Conservation (phyloP, 768 basidiomycete species). For the Dendrothele bispora region DNA sequence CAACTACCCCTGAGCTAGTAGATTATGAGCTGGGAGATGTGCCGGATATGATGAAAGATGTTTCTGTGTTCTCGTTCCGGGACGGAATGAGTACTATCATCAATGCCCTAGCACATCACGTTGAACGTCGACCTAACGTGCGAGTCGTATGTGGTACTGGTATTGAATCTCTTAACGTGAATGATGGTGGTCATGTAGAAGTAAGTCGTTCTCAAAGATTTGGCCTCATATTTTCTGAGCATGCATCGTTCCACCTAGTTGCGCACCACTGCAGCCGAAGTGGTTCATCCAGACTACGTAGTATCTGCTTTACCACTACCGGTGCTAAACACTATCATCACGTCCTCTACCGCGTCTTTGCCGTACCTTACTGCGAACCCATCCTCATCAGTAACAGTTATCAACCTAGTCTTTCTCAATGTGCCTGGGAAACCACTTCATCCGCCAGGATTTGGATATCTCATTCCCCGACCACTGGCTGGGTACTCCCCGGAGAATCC, state of each 20-base stretch:
- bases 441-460: conserved; percentile 91
- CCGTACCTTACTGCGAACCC: conserved; percentile 74
- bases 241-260: conserved; percentile 18
- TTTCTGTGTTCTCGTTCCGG: conserved; percentile 79
- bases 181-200: conserved; percentile 40
- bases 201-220: conserved; percentile 28
- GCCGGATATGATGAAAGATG: conserved; percentile 46
- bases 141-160: conserved; percentile 45
- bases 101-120: conserved; percentile 46
- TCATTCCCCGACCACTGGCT: conserved; percentile 74
- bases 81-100: conserved; percentile 75
- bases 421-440: conserved; percentile 51
- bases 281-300: conserved; percentile 56
- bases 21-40: conserved; percentile 53
- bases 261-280: conserved; percentile 32
- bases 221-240: neutral
- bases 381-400: conserved; percentile 78
- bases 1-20: conserved; percentile 12
- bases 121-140: conserved; percentile 57
- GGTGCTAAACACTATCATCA: conserved; percentile 44
- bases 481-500: conserved; percentile 47
- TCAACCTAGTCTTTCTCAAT: conserved; percentile 81
- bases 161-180: conserved; percentile 34
- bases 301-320: conserved; percentile 78
- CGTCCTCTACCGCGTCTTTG: conserved; percentile 35